Evolutionary conservation across 1,284 basidiomycete genomes (phyloP), one percentile per base, ranked within the genome.

Genomic region (Psilocybe mexicana): DNA sequence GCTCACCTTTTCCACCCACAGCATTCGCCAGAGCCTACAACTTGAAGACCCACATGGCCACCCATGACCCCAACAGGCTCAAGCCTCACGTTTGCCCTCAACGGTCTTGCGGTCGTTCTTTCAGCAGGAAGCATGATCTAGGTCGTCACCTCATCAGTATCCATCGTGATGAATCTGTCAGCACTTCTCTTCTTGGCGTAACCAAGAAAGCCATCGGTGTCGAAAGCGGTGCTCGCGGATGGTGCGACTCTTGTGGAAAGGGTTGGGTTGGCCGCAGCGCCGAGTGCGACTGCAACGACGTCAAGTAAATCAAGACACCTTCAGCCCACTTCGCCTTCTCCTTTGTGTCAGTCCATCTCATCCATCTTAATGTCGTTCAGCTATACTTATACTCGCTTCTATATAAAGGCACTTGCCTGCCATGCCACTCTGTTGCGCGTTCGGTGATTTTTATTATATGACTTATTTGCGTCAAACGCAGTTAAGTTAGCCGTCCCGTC

Each of bases 1-100:
- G 48, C 18, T 18, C 18, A 26, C 30, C 54, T 28, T 48, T 40
- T 60, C 58, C 18, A 18, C 18, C 53, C 52, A 43, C 61, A 88
- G 93, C 90, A 0, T 95, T 95, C 66, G 93, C 92, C 23, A 81
- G 93, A n/a, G 92, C 92, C 0, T 95, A 90, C 73, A 95, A 95
- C 66, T 74, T 95, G 57, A 94, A 94, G 77, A 95, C 93, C 0
- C 93, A 95, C 71, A 86, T 93, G 79, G 88, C 88, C 4, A 95
- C 93, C 2, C 93, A 95, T 72, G 92, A 94, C 68, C 92, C 93
- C 18, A 88, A 92, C 71, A 82, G 93, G 55, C 77, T 88, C 48
- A 95, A 95, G 76, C 92, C 92, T 1, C 90, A 91, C 67, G 81
- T 87, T 35, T 95, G 93, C 70, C 87, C 87, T 43, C 90, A 94